Evolutionary conservation across 345 rosid species (phyloP).

Genomic region (Laguncularia racemosa): DNA sequence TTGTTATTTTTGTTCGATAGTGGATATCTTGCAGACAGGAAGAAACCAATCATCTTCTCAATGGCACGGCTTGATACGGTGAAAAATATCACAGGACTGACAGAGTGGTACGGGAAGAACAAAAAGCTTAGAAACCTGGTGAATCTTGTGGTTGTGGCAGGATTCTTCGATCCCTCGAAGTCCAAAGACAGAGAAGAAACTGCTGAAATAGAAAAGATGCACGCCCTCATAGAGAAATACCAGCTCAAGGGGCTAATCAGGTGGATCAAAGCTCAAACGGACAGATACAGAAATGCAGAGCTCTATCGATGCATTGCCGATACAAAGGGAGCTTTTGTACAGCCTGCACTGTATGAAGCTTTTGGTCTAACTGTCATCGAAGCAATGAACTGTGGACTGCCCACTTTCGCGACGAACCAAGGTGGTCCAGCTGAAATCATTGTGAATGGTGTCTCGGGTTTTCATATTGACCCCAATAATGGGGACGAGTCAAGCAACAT

Average conservation of each 20-base stretch:
- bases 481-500: slow-evolving; percentile 65
- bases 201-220: slow-evolving; percentile 85
- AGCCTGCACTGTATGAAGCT: slow-evolving; percentile 95
- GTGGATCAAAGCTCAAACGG: slow-evolving; percentile 94
- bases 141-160: slow-evolving; percentile 86
- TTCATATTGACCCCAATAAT: slow-evolving; percentile 76
- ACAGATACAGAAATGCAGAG: slow-evolving; percentile 81
- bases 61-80: slow-evolving; percentile 97
- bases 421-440: slow-evolving; percentile 97
- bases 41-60: slow-evolving; percentile 86
- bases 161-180: slow-evolving; percentile 69
- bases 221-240: slow-evolving; percentile 59
- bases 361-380: slow-evolving; percentile 92
- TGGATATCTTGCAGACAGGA: slow-evolving; percentile 67
- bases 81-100: slow-evolving; percentile 80
- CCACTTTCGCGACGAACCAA: slow-evolving; percentile 87
- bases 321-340: slow-evolving; percentile 82
- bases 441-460: slow-evolving; percentile 83
- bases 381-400: slow-evolving; percentile 95
- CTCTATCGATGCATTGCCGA: slow-evolving; percentile 89
- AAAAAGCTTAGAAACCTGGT: slow-evolving; percentile 63
- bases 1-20: slow-evolving; percentile 26
- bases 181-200: slow-evolving; percentile 89
- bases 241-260: slow-evolving; percentile 74
- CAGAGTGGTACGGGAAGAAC: slow-evolving; percentile 92